These are phyloP conservation scores for Candida pini DNA, from an alignment of 805 yeast genomes.

Conservation along the genomic window DNA sequence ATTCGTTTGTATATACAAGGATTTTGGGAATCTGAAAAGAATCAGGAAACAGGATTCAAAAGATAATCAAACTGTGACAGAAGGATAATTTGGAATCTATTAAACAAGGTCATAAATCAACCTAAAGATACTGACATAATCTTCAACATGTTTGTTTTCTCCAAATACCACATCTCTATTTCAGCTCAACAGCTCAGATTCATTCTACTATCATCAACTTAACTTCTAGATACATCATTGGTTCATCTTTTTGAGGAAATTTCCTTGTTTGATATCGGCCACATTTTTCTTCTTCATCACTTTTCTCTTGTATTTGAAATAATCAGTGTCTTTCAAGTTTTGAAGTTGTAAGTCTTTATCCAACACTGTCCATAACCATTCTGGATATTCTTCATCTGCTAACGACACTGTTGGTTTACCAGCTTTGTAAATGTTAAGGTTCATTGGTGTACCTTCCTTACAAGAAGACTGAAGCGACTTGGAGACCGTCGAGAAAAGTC, in stretches of 20 bases:
- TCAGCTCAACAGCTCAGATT: no score
- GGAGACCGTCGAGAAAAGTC: conserved; percentile 17
- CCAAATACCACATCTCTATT: no score
- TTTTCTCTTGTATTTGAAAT: conserved; percentile 63
- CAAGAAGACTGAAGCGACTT: conserved; percentile 41
- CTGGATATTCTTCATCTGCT: conserved; percentile 86
- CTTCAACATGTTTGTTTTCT: no score
- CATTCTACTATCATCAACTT: no score
- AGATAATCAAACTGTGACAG: no score
- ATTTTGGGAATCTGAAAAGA: no score
- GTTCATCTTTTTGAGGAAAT: conserved; percentile 61
- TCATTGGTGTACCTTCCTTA: conserved; percentile 66
- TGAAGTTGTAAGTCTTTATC: conserved; percentile 59
- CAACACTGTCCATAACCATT: conserved; percentile 86
- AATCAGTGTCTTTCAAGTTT: conserved; percentile 47
- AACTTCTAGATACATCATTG: conserved; percentile 4
- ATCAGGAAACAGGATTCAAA: no score
- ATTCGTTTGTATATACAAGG: no score
- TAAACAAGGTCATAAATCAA: no score
- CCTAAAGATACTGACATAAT: no score
- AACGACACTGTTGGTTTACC: conserved; percentile 88
- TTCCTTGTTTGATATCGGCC: conserved; percentile 65
- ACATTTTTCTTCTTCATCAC: conserved; percentile 65
- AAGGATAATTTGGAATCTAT: no score
- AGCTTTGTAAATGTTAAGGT: conserved; percentile 65